These are phyloP conservation scores for Umbelopsis sp. DNA, from an alignment of 371 early-diverging fungal species.

Conservation along the genomic window DNA sequence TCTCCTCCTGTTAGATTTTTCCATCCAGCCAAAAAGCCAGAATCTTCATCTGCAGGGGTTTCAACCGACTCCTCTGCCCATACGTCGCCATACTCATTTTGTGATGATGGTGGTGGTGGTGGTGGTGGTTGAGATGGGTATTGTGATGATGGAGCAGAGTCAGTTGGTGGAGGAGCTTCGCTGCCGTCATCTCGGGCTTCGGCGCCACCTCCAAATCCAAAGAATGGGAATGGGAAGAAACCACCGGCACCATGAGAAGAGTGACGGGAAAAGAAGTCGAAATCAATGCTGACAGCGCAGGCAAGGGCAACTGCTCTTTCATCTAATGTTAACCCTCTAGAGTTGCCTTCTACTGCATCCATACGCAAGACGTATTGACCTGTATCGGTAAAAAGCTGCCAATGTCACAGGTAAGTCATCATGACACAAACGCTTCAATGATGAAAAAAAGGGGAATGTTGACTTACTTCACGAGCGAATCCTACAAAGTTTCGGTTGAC, in stretches of 20 bases:
- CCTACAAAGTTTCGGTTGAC: slow-evolving; percentile 86
- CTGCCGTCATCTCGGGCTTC: slow-evolving; percentile 7
- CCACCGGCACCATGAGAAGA: slow-evolving; percentile 62
- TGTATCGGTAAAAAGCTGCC: slow-evolving; percentile 83
- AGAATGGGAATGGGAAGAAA: slow-evolving; percentile 50
- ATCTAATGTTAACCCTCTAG: slow-evolving; percentile 73
- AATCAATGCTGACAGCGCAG: slow-evolving; percentile 87
- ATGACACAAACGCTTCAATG: neutral
- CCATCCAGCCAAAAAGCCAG: neutral
- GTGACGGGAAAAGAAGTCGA: slow-evolving; percentile 90
- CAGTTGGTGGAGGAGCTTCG: slow-evolving; percentile 5
- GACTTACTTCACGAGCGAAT: slow-evolving; percentile 75
- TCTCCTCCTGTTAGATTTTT: neutral
- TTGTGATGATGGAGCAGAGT: neutral
- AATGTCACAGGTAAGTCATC: neutral
- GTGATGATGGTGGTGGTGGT: slow-evolving; percentile 16
- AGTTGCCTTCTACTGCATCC: slow-evolving; percentile 63
- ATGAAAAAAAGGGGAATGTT: neutral
- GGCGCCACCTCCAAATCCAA: slow-evolving; percentile 44
- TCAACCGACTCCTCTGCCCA: slow-evolving; percentile 25
- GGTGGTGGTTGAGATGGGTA: slow-evolving; percentile 18
- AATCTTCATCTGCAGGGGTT: slow-evolving; percentile 1
- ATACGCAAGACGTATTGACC: slow-evolving; percentile 84
- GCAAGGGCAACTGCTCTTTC: slow-evolving; percentile 85
- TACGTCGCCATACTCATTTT: slow-evolving; percentile 40